Base-by-base conservation (phyloP, 1,284 basidiomycete genomes). In the Rhodotorula mucilaginosa region DNA sequence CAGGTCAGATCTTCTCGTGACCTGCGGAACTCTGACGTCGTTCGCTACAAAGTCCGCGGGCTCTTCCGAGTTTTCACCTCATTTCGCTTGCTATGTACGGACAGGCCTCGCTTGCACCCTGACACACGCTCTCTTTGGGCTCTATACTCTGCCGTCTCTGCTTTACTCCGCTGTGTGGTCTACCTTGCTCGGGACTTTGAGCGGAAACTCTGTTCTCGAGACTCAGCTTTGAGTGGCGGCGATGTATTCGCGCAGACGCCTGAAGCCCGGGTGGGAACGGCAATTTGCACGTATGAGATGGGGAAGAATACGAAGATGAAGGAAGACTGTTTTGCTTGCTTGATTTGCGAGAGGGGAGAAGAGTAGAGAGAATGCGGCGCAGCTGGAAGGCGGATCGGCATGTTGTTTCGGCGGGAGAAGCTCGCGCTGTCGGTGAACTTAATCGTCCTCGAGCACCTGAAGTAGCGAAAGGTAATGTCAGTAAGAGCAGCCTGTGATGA, bases 381-480 rank as follows among this genome's bases (percentile, higher is more conserved):
- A 47, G 66, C 66, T 68, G 66, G 5, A 49, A 68, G 66, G 66
- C 66, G 61, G 61, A 59, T 61, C 60, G 60, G 60, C 44, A 57
- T 44, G 58, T 29, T 29, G 29, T 23, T 23, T 12, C 48, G 8
- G 15, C 6, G 19, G 19, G 31, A 7, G 18, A n/a, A 12, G 52
- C 21, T 21, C 21, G n/a, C 23, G n/a, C 5, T 44, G 12, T 12
- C 6, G 26, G 29, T 34, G 13, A 12, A 46, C 26, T 18, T 57
- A 52, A 49, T 68, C 59, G 58, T 67, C 67, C 61, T 68, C 67
- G 60, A 68, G 67, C 56, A 68, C 52, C 66, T 68, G 61, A 19
- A 51, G 5, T 13, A 3, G 2, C 1, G 16, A 1, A 46, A 34
- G 31, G 13, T 2, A 26, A 13, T 10, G 34, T 51, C 31, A n/a